Evolutionary conservation across 495 filamentous ascomycete species (phyloP), one percentile per base, ranked within the genome.

Genomic region (Penicillium soppii): DNA sequence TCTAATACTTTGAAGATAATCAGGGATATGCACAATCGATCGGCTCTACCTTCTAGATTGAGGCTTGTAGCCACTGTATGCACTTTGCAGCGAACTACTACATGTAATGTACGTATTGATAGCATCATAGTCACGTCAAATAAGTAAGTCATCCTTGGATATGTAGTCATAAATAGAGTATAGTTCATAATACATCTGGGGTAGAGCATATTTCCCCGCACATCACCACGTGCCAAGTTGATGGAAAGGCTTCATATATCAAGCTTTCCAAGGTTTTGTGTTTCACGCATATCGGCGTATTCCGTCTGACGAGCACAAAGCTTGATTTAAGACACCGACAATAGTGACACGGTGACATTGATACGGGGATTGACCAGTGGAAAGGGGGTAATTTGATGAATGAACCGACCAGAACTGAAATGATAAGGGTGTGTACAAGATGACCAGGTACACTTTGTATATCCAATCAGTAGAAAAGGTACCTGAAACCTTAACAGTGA

Each of bases 271-370:
- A n/a, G n/a, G n/a, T n/a, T n/a, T n/a, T n/a, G n/a, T n/a, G n/a
- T n/a, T n/a, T n/a, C 38, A 15, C 38, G 48, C 39, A 51, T 5
- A 36, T 51, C 48, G 38, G 38, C 48, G 39, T 25, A 2, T 20
- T 21, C 48, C 38, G 29, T 50, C 20, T 20, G 16, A 12, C 47
- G 16, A 17, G 45, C 8, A 17, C 7, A n/a, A 26, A 30, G 36
- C 46, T 39, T 38, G 36, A 41, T 17, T 23, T 29, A 22, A 35
- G 29, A 7, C 20, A 22, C n/a, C n/a, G n/a, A n/a, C n/a, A n/a
- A n/a, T n/a, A n/a, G n/a, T n/a, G n/a, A n/a, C n/a, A n/a, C n/a
- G n/a, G n/a, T 35, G 20, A 8, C 9, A 23, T 4, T 33, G 19
- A 15, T 21, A 32, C 19, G 23, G 47, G 12, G n/a, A 7, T 13